These are phyloP conservation scores for Penstemon barbatus DNA, from an alignment of 257 asterid genomes.

Conservation along the genomic window DNA sequence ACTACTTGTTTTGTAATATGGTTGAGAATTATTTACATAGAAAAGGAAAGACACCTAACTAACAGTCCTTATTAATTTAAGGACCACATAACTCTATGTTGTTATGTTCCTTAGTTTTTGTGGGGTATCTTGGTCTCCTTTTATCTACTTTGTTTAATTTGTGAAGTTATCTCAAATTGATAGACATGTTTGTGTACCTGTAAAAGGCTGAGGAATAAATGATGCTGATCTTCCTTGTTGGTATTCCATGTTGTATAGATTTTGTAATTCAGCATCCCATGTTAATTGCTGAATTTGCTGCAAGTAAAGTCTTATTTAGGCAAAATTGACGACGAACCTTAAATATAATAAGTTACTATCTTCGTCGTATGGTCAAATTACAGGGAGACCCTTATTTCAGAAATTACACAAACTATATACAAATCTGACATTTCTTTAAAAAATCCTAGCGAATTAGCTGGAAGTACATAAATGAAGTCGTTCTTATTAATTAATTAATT, in stretches of 20 bases:
- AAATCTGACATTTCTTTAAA: background rate
- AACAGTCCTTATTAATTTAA: slow-evolving; percentile 24
- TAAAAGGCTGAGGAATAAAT: slow-evolving; percentile 55
- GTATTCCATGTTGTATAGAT: slow-evolving; percentile 55
- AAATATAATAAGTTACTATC: background rate
- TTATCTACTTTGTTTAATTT: slow-evolving; percentile 17
- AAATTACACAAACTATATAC: background rate
- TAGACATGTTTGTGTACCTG: slow-evolving; percentile 49
- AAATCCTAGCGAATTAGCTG: background rate
- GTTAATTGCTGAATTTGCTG: slow-evolving; percentile 63
- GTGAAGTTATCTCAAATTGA: slow-evolving; percentile 21
- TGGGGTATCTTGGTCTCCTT: slow-evolving; percentile 33
- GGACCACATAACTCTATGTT: slow-evolving; percentile 38
- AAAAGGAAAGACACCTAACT: slow-evolving; percentile 39
- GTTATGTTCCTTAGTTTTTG: slow-evolving; percentile 19
- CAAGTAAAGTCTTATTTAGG: slow-evolving; percentile 16
- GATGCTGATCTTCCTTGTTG: slow-evolving; percentile 61
- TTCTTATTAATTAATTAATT: too few relatives aligned
- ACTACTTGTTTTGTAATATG: slow-evolving; percentile 9
- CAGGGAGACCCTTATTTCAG: too few relatives aligned
- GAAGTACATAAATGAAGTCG: too few relatives aligned
- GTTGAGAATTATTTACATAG: slow-evolving; percentile 23
- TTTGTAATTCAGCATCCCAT: slow-evolving; percentile 73
- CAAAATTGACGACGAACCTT: slow-evolving; percentile 12
- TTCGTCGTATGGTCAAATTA: too few relatives aligned